Evolutionary conservation across 371 early-diverging fungal genomes (phyloP).

Genomic region (Mucor indicus): DNA sequence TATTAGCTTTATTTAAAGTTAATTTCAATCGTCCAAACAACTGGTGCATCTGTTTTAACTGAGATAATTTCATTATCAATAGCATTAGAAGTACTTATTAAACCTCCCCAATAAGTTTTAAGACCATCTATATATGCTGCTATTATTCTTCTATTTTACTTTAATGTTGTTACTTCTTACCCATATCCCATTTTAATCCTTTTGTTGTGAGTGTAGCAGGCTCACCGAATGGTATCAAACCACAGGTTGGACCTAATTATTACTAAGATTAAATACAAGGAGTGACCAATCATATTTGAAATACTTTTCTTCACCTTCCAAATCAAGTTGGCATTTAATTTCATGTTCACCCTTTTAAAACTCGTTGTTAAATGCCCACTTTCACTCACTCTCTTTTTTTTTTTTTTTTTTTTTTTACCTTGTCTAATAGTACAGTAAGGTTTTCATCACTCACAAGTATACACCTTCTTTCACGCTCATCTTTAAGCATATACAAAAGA

Average conservation of each 20-base stretch:
- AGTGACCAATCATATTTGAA: not conserved
- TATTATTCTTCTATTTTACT: not conserved
- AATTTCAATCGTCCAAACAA: slow-evolving; percentile 80
- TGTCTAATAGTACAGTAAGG: slow-evolving; percentile 64
- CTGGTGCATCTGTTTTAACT: slow-evolving; percentile 63
- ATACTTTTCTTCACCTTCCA: slow-evolving; percentile 53
- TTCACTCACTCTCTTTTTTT: not conserved
- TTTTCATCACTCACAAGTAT: slow-evolving; percentile 71
- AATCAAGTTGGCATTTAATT: slow-evolving; percentile 55
- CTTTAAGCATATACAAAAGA: slow-evolving; percentile 54
- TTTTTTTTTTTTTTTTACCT: slow-evolving; percentile 40
- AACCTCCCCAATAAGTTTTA: slow-evolving; percentile 61
- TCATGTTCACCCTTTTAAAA: slow-evolving; percentile 58
- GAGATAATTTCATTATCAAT: slow-evolving; percentile 54
- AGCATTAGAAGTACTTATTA: slow-evolving; percentile 79
- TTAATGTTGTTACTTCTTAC: slow-evolving; percentile 47
- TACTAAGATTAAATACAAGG: not conserved
- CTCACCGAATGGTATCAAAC: slow-evolving; percentile 80
- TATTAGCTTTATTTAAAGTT: slow-evolving; percentile 9
- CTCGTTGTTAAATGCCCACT: not conserved
- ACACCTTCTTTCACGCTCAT: slow-evolving; percentile 49
- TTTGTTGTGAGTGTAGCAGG: slow-evolving; percentile 58
- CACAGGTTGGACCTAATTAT: slow-evolving; percentile 77
- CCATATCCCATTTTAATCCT: slow-evolving; percentile 87
- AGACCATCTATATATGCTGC: slow-evolving; percentile 34